These are phyloP conservation scores for Marsdenia floribunda DNA, from an alignment of 257 asterid species.

Conservation along the genomic window DNA sequence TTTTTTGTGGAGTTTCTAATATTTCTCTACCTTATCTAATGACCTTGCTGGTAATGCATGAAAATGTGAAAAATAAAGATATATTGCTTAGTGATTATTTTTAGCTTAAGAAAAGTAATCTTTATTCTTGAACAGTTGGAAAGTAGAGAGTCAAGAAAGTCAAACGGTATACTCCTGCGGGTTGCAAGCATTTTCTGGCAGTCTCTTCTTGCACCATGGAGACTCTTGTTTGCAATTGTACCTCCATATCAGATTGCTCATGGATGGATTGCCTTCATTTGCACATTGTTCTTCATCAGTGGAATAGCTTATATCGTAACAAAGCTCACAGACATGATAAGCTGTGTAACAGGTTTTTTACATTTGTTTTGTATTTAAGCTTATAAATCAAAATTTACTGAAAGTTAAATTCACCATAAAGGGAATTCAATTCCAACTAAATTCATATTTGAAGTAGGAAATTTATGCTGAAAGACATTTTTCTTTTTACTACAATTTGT, in stretches of 20 bases:
- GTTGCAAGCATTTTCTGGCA: slow-evolving; percentile 52
- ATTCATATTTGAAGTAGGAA: background rate
- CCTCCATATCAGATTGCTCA: slow-evolving; percentile 92
- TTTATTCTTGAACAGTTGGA: slow-evolving; percentile 46
- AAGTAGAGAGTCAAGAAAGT: slow-evolving; percentile 46
- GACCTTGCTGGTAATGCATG: background rate
- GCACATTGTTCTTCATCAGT: slow-evolving; percentile 67
- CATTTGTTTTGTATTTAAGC: background rate
- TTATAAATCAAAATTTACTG: background rate
- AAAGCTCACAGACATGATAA: slow-evolving; percentile 67
- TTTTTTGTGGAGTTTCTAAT: too few relatives aligned
- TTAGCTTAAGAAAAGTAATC: background rate
- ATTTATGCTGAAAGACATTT: background rate
- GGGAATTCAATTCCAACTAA: background rate
- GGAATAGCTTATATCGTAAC: slow-evolving; percentile 86
- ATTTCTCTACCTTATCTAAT: background rate
- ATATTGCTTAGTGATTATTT: background rate
- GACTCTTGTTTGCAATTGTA: slow-evolving; percentile 72
- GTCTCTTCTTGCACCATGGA: slow-evolving; percentile 73
- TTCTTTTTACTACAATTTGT: background rate
- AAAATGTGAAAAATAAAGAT: background rate
- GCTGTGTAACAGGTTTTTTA: slow-evolving; percentile 74
- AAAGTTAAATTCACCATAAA: background rate
- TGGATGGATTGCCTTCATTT: slow-evolving; percentile 86
- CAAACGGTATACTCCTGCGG: slow-evolving; percentile 30